phyloP scores from a whole-genome alignment of 1,284 basidiomycete species.

The Cutaneotrichosporon sp. region DNA sequence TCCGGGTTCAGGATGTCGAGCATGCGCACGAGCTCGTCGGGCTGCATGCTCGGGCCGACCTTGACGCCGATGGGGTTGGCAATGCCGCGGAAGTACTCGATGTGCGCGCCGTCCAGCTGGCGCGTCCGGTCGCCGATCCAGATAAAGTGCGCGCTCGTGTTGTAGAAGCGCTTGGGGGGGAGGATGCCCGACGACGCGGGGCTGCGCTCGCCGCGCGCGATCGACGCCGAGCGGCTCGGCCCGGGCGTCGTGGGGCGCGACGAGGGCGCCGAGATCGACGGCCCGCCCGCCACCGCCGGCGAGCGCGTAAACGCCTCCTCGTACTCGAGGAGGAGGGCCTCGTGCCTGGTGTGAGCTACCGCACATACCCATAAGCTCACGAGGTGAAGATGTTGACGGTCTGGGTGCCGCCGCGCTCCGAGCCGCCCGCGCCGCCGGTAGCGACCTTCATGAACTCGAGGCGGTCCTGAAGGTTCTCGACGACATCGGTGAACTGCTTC shows the following conservation, averaged over 20 bases:
- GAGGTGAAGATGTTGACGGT: constrained; percentile 95
- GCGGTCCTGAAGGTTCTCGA: constrained; percentile 81
- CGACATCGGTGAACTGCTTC: constrained; percentile 79
- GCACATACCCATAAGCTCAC: constrained; percentile 55
- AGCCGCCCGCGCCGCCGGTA: constrained; percentile 67
- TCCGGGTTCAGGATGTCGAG: constrained; percentile 85
- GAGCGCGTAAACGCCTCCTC: constrained; percentile 86
- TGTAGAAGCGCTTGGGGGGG: constrained; percentile 40
- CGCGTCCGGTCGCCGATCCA: constrained; percentile 99
- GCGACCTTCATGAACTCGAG: constrained; percentile 79
- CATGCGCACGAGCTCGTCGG: constrained; percentile 76
- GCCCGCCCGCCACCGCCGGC: constrained; percentile 30
- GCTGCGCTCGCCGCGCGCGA: background rate
- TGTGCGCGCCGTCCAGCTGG: constrained; percentile 87
- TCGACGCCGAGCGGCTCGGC: constrained; percentile 34
- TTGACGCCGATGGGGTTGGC: constrained; percentile 97
- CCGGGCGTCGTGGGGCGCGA: constrained; percentile 32
- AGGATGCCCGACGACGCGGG: background rate
- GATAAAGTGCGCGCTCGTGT: constrained; percentile 79
- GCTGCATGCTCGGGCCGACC: constrained; percentile 83
- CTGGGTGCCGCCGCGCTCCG: constrained; percentile 67
- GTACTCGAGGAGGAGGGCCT: constrained; percentile 90
- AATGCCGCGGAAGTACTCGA: constrained; percentile 93
- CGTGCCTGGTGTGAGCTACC: constrained; percentile 67
- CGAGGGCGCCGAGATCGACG: constrained; percentile 26